Evolutionary conservation across 805 yeast species (phyloP).

Genomic region (Saturnispora dispora): DNA sequence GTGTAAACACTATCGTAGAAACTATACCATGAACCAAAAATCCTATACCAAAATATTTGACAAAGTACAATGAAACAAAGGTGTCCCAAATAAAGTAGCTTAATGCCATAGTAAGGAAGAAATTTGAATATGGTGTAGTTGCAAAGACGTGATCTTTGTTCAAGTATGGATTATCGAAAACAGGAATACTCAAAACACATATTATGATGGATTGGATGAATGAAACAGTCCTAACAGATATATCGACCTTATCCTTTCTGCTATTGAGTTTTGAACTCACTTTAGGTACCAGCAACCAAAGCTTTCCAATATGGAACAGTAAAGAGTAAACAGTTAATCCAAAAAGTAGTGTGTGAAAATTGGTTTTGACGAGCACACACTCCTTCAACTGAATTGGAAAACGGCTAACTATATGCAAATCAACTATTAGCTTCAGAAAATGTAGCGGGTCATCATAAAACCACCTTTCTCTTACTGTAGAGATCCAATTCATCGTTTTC

Average conservation of each 20-base stretch:
- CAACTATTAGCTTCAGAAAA: constrained; percentile 15
- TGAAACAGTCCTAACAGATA: constrained; percentile 28
- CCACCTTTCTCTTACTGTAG: constrained; percentile 11
- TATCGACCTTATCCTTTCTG: constrained; percentile 20
- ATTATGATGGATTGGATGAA: constrained; percentile 27
- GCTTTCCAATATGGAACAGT: constrained; percentile 12
- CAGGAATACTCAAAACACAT: constrained; percentile 23
- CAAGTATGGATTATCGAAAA: constrained; percentile 23
- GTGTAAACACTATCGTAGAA: constrained; percentile 26
- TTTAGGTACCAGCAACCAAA: constrained; percentile 12
- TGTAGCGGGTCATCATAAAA: constrained; percentile 21
- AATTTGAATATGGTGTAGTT: constrained; percentile 26
- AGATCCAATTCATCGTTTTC: constrained; percentile 3
- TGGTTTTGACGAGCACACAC: constrained; percentile 12
- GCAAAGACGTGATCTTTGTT: constrained; percentile 26
- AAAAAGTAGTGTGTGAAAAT: constrained; percentile 17
- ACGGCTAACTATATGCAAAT: constrained; percentile 18
- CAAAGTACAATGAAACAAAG: constrained; percentile 21
- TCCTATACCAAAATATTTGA: constrained; percentile 27
- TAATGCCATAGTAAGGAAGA: constrained; percentile 25
- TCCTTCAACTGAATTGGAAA: constrained; percentile 6
- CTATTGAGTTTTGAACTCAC: constrained; percentile 13
- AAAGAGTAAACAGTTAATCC: constrained; percentile 16
- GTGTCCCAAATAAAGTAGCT: constrained; percentile 32
- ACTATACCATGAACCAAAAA: constrained; percentile 30